Percentiles rank a stretch among this genome's conserved stretches.
These are phyloP conservation scores for Scutellaria baicalensis DNA, from an alignment of 257 asterid genomes.

Conservation along the genomic window DNA sequence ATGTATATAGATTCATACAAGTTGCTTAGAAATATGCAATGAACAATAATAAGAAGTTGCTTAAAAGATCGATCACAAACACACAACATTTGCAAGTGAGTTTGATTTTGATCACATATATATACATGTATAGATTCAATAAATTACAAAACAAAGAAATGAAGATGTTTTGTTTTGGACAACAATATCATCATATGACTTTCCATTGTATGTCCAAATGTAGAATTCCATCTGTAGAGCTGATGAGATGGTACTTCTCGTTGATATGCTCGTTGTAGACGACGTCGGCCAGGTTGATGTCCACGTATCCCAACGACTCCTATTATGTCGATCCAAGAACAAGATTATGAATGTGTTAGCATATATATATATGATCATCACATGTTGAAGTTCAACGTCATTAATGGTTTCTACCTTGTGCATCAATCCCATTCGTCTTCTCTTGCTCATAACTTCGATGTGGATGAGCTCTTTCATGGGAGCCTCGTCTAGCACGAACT, in stretches of 20 bases:
- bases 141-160: neutral
- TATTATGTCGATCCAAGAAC: slow-evolving; percentile 20
- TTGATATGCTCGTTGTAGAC: slow-evolving; percentile 66
- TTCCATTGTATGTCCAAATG: slow-evolving; percentile 81
- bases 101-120: neutral
- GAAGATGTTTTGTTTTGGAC: too few relatives aligned
- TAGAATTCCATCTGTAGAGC: slow-evolving; percentile 61
- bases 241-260: slow-evolving; percentile 60
- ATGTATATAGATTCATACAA: too few relatives aligned
- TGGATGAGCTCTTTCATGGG: slow-evolving; percentile 59
- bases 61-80: too few relatives aligned
- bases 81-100: too few relatives aligned
- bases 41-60: too few relatives aligned
- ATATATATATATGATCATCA: neutral
- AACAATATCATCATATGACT: slow-evolving; percentile 39
- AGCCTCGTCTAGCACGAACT: slow-evolving; percentile 67
- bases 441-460: slow-evolving; percentile 55
- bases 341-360: neutral
- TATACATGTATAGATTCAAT: neutral
- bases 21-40: too few relatives aligned
- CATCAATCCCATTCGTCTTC: slow-evolving; percentile 41
- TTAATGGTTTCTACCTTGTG: slow-evolving; percentile 35
- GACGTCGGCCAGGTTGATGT: slow-evolving; percentile 58
- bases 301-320: slow-evolving; percentile 75
- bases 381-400: neutral